Base-by-base conservation (phyloP, 345 rosid genomes). In the Ceriops decandra region DNA sequence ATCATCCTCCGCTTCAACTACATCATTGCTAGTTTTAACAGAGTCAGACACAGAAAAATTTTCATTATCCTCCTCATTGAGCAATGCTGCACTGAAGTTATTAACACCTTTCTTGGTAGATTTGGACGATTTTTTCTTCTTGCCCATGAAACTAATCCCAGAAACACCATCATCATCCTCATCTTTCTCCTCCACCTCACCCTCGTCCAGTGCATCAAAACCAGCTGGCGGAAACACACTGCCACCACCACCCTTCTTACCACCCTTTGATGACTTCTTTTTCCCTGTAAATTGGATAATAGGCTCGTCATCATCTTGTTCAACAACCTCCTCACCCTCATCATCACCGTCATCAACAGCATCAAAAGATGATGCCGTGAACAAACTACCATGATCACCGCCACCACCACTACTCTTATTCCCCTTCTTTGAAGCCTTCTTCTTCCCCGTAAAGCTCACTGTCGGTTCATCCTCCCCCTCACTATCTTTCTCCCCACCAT, bases 91-190 rank as follows among this genome's bases (percentile, higher is more conserved):
- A 66, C 80, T 74, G 79, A 86, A 84, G n/a, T 78, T 76, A 79
- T 65, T 80, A 54, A 62, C 77, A 66, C 79, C 76, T 81, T 81
- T 90, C 83, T 87, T 88, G 6, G 84, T 76, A 27, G 91, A 77
- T 64, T 86, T 92, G 19, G 90, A 86, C 20, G 93, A 85, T 74
- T 87, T 92, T 82, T 91, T 91, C 62, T 92, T 90, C 83, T 87
- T 93, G 57, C 90, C 95, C 5, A 85, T 69, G 75, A 90, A 85
- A 42, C 87, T 69, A 46, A 88, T 70, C 0, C 71, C 53, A 51
- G 74, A 75, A 33, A 65, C 71, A 60, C 78, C 85, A 20, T 76
- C 84, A 13, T 76, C 71, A 28, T 59, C 85, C 20, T 77, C 82
- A 21, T 76, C 76, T 27, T 82, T 66, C 31, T 62, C 52, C 36